Evolutionary conservation across 1,284 basidiomycete genomes (phyloP).

Genomic region (Naganishia sp.): DNA sequence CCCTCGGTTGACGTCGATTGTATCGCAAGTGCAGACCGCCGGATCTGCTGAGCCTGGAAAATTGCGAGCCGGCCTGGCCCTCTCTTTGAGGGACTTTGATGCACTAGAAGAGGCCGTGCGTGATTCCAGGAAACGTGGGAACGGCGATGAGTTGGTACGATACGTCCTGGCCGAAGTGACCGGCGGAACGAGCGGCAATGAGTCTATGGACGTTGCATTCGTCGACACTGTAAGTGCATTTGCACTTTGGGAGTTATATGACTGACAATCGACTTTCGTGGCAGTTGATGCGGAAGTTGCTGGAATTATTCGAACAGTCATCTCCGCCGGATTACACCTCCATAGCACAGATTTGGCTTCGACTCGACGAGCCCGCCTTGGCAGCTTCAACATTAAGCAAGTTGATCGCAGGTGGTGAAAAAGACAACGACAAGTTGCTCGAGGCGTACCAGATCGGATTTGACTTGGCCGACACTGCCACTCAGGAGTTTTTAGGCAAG

Average conservation of each 20-base stretch:
- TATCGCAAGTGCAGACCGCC: slow-evolving; percentile 79
- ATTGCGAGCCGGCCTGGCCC: slow-evolving; percentile 88
- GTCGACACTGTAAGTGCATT: slow-evolving; percentile 61
- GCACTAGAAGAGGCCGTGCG: slow-evolving; percentile 36
- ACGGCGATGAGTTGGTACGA: slow-evolving; percentile 72
- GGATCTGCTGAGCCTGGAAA: slow-evolving; percentile 82
- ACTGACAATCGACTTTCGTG: background rate
- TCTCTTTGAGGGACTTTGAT: slow-evolving; percentile 84
- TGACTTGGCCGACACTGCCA: slow-evolving; percentile 87
- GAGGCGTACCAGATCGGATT: slow-evolving; percentile 92
- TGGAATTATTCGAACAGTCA: slow-evolving; percentile 71
- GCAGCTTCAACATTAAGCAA: slow-evolving; percentile 44
- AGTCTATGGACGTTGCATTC: slow-evolving; percentile 48
- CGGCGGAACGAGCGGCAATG: slow-evolving; percentile 58
- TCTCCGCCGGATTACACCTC: slow-evolving; percentile 65
- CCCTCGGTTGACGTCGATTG: slow-evolving; percentile 72
- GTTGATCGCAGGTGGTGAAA: slow-evolving; percentile 48
- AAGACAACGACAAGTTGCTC: slow-evolving; percentile 63
- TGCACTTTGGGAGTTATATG: background rate
- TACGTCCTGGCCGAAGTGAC: slow-evolving; percentile 89
- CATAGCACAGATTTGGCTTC: slow-evolving; percentile 84
- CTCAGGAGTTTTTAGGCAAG: slow-evolving; percentile 81
- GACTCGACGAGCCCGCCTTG: slow-evolving; percentile 69
- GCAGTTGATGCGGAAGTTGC: slow-evolving; percentile 61
- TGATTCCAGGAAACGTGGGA: slow-evolving; percentile 48